Evolutionary conservation across 2,329 filamentous ascomycete genomes (phyloP).

Genomic region (Emmonsia crescens): DNA sequence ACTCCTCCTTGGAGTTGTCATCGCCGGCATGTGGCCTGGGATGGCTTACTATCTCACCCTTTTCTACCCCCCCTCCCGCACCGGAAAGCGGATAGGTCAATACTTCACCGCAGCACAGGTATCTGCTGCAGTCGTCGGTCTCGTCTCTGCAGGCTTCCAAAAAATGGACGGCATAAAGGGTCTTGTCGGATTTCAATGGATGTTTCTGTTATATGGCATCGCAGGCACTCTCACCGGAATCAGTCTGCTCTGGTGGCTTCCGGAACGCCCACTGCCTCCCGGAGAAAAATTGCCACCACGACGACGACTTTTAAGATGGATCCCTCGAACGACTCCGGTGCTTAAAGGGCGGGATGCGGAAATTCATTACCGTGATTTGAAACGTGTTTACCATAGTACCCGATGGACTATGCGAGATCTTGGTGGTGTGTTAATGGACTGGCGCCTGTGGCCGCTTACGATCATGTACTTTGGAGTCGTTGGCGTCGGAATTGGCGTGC

Average conservation of each 20-base stretch:
- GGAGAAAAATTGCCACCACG: constrained; percentile 24
- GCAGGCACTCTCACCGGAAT: constrained; percentile 63
- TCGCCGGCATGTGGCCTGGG: constrained; percentile 89
- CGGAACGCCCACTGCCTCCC: constrained; percentile 66
- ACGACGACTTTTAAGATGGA: constrained; percentile 44
- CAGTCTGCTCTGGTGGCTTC: constrained; percentile 76
- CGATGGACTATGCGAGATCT: constrained; percentile 66
- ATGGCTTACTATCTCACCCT: constrained; percentile 89
- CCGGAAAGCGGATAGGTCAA: constrained; percentile 75
- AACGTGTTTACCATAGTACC: constrained; percentile 64
- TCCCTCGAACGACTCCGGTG: constrained; percentile 60
- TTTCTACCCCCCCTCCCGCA: constrained; percentile 80
- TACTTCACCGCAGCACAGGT: constrained; percentile 86
- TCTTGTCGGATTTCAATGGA: constrained; percentile 56
- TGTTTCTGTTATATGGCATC: constrained; percentile 82
- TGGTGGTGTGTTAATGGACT: constrained; percentile 61
- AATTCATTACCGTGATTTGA: constrained; percentile 74
- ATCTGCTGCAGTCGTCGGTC: constrained; percentile 76
- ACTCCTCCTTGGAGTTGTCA: constrained; percentile 74
- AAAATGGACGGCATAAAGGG: constrained; percentile 72
- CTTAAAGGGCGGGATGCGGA: constrained; percentile 65
- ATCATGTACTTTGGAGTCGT: constrained; percentile 95
- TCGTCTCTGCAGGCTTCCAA: constrained; percentile 86
- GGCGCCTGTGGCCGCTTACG: constrained; percentile 75
- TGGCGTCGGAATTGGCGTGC: constrained; percentile 80